Evolutionary conservation across 768 basidiomycete species (phyloP), one percentile per base, ranked within the genome.

Genomic region (Lactarius sp.): DNA sequence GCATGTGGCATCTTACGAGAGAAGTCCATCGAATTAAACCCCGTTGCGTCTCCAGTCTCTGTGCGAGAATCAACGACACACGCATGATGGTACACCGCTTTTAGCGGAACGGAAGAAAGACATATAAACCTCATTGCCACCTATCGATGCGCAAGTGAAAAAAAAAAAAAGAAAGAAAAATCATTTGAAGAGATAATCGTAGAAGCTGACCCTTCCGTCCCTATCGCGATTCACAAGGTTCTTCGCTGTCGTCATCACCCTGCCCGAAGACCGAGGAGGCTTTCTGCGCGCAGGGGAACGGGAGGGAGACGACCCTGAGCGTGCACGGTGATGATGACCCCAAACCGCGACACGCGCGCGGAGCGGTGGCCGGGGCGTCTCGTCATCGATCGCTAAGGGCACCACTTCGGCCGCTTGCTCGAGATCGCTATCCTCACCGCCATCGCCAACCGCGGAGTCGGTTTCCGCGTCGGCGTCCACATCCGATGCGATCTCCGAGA

Each of bases 241-340:
- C 46, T 52, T 52, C 20, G 54, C 37, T 1, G 46, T 10, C 31
- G 42, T 44, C 54, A 13, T 49, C 20, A 67, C 67, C 46, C 74
- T 72, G 53, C 70, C 62, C 14, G 47, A 18, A 27, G 36, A 16
- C 31, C 62, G 44, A 49, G 52, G 57, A 41, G 52, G 69, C 20
- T 73, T 67, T 57, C 75, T 68, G 54, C 84, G 73, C 7, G 74
- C 78, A 34, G 84, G 84, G 0, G 84, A 85, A 33, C 82, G 76
- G 4, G 82, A 83, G 13, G 81, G 84, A 0, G 83, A 84, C 5
- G 83, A 83, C 4, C 80, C 68, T 1, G 81, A 78, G 62, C 72
- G 61, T 68, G 72, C 68, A 42, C 72, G 70, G 14, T 73, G 57
- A 49, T 22, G 42, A 2, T 10, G 18, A 18, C 47, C 56, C 62